Base-by-base conservation (phyloP, 2,329 filamentous ascomycete genomes). In the Ascochyta clinopodiicola region DNA sequence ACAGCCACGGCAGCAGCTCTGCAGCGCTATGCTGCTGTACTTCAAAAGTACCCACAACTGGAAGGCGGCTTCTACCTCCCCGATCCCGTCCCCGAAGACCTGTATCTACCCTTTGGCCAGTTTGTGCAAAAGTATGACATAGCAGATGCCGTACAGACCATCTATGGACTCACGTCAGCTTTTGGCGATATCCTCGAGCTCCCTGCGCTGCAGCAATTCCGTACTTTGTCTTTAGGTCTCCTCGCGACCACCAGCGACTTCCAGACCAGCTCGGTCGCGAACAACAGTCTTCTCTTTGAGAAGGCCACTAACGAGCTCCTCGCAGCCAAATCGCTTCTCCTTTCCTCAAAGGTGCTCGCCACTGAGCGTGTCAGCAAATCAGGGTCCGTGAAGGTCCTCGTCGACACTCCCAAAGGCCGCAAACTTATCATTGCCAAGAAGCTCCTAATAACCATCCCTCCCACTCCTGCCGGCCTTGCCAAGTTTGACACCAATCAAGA, bases 51-150 rank as follows among this genome's bases (percentile, higher is more conserved):
- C 13, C 59, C 65, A 2, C 31, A 59, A n/a, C 42, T 66, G 0
- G 61, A 69, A 2, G 50, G 43, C 1, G 80, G 80, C 8, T 81
- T 80, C 53, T 77, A 80, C 17, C 70, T 82, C 0, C 77, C 81
- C 0, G 63, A 71, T 13, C 75, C 77, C 2, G 73, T 82, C 0
- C 80, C 80, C 0, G 74, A 78, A 27, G 81, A 82, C 43, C 69
- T 85, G 1, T 65, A 80, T n/a, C 64, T 82, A 15, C 76, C 80
- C 2, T 84, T 81, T 48, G 75, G 78, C 19, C 70, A 82, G 5
- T 84, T 83, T 49, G 71, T 80, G 10, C 62, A 74, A 32, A 83
- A 84, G 67, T 79, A 84, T 64, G 67, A 73, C 15, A 69, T 85
- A 4, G 65, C 72, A 6, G 77, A 74, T 38, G 73, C 79, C 2